Percentiles rank a stretch among this genome's conserved stretches.
phyloP scores from a whole-genome alignment of 257 asterid genomes.

The Agastache rugosa region DNA sequence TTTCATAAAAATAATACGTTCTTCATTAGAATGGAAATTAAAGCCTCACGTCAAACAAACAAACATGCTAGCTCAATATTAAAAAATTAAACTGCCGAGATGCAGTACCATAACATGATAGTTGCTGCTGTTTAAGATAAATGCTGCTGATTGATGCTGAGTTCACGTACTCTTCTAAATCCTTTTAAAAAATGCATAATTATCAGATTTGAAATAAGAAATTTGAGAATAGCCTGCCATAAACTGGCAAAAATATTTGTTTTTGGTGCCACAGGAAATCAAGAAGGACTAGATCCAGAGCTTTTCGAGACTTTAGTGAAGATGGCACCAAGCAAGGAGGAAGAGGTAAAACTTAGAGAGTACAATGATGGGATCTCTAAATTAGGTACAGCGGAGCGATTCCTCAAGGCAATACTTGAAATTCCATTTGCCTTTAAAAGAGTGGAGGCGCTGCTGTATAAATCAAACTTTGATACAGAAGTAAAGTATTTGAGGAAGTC shows the following conservation, averaged over 20 bases:
- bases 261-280: slow-evolving; percentile 64
- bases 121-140: neutral
- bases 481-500: slow-evolving; percentile 79
- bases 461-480: slow-evolving; percentile 81
- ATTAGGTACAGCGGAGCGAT: slow-evolving; percentile 83
- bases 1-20: neutral
- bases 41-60: neutral
- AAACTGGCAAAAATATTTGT: neutral
- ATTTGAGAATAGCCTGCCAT: neutral
- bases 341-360: slow-evolving; percentile 75
- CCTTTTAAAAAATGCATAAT: neutral
- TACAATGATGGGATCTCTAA: slow-evolving; percentile 64
- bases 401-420: slow-evolving; percentile 79
- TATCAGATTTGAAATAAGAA: neutral
- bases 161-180: neutral
- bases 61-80: neutral
- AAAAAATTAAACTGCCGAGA: neutral
- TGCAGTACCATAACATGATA: neutral
- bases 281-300: slow-evolving; percentile 82
- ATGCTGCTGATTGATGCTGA: slow-evolving; percentile 8
- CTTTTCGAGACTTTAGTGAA: slow-evolving; percentile 90
- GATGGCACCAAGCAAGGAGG: slow-evolving; percentile 98
- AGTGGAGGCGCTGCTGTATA: slow-evolving; percentile 84
- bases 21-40: neutral
- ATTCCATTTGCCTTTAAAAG: slow-evolving; percentile 91